Evolutionary conservation across 208 protist species (phyloP).

Genomic region (Histomonas meleagridis): DNA sequence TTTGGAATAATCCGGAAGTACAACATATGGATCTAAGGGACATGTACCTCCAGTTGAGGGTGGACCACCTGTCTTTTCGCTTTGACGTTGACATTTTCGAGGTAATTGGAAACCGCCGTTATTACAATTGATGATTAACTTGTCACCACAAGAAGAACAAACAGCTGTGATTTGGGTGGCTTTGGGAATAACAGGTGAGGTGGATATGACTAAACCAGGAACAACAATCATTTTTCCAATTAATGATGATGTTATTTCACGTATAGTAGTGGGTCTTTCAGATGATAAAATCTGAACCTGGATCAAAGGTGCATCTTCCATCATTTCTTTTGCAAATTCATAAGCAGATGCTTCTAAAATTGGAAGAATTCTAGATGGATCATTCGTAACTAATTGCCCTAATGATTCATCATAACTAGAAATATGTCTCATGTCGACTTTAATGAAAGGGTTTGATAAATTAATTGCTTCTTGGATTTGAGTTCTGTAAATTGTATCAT

Average conservation of each 20-base stretch:
- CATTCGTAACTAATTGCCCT: background rate
- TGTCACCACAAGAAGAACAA: background rate
- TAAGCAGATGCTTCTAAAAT: background rate
- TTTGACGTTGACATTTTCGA: background rate
- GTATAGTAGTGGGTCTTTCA: background rate
- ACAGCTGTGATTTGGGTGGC: constrained; percentile 7
- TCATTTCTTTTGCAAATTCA: background rate
- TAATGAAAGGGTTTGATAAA: background rate
- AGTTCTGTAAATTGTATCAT: background rate
- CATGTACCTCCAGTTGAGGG: constrained; percentile 34
- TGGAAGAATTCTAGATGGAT: background rate
- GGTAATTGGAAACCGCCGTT: background rate
- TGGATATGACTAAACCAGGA: constrained; percentile 8
- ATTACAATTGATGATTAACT: background rate
- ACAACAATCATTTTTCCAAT: background rate
- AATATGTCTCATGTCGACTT: background rate
- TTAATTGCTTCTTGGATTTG: background rate
- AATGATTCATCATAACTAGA: background rate
- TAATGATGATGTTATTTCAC: background rate
- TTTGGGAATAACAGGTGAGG: background rate
- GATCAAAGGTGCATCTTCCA: background rate
- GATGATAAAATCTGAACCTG: background rate
- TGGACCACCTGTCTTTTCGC: background rate
- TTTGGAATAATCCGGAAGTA: constrained; percentile 46
- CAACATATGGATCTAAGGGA: constrained; percentile 51